Conservation (phyloP, 768 basidiomycete species). For the Rhodotorula toruloides region DNA sequence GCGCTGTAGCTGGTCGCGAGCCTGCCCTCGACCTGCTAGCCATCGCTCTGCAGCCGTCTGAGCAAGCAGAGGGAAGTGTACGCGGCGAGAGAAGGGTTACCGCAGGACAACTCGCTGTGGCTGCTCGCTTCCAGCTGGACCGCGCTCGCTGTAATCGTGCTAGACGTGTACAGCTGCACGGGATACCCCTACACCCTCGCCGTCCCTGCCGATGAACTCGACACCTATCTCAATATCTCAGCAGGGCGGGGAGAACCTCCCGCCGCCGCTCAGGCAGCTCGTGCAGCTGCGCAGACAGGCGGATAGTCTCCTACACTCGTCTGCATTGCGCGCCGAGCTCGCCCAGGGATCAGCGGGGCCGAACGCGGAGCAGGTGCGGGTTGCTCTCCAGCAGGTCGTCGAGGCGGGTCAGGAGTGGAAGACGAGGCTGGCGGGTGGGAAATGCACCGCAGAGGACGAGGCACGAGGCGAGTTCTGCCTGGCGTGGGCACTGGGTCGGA, state of each 20-base stretch:
- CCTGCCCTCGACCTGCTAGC: no score
- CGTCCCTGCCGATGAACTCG: no score
- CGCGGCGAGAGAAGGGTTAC: no score
- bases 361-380: not conserved
- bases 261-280: constrained; percentile 6
- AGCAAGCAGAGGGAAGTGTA: no score
- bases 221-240: no score
- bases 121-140: no score
- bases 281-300: constrained; percentile 3
- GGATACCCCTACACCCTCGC: no score
- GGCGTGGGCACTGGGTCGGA: constrained; percentile 27
- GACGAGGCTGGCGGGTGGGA: not conserved
- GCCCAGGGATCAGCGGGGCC: constrained; percentile 13
- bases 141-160: no score
- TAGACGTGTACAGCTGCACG: no score
- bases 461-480: constrained; percentile 17
- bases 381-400: constrained; percentile 11
- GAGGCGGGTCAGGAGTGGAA: not conserved
- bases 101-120: no score
- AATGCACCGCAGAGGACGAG: constrained; percentile 6
- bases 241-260: no score
- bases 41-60: no score
- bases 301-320: constrained; percentile 15
- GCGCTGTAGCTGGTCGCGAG: constrained; percentile 15
- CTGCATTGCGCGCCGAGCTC: not conserved